Conservation (phyloP, 2,329 filamentous ascomycete genomes). For the Balansia obtecta region DNA sequence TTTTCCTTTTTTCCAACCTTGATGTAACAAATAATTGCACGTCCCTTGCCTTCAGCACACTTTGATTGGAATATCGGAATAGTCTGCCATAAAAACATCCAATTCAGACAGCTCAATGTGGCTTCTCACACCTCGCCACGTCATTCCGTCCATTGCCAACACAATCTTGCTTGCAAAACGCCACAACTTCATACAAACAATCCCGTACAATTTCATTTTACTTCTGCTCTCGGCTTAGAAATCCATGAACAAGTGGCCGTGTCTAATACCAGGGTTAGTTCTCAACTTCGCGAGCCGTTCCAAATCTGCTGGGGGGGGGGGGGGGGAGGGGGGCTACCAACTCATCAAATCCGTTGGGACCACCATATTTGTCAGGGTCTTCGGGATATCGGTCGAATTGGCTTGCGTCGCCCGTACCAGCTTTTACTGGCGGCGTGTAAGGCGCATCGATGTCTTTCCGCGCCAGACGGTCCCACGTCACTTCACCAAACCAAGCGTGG, state of each 20-base stretch:
- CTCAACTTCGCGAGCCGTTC: too few species aligned
- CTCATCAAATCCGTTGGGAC: slow-evolving; percentile 62
- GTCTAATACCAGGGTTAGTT: slow-evolving; percentile 31
- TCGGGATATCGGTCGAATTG: slow-evolving; percentile 98
- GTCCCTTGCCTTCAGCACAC: neutral
- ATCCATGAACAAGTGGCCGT: slow-evolving; percentile 63
- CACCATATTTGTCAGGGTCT: slow-evolving; percentile 86
- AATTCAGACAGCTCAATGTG: neutral
- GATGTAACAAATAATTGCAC: neutral
- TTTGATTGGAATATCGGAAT: neutral
- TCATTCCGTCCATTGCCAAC: neutral
- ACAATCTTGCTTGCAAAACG: neutral
- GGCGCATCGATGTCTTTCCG: slow-evolving; percentile 97
- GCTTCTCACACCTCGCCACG: neutral
- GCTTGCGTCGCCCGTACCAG: slow-evolving; percentile 86
- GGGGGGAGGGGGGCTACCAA: too few species aligned
- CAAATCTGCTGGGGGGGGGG: too few species aligned
- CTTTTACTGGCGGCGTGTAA: slow-evolving; percentile 91
- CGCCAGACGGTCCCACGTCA: slow-evolving; percentile 89
- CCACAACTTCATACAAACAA: neutral
- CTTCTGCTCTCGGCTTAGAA: slow-evolving; percentile 36
- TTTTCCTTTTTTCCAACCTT: neutral
- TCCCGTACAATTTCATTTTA: neutral
- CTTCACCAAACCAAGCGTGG: slow-evolving; percentile 92
- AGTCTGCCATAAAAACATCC: neutral